Evolutionary conservation across 805 yeast species (phyloP), one percentile per base, ranked within the genome.

Genomic region (Suhomyces prunicola): DNA sequence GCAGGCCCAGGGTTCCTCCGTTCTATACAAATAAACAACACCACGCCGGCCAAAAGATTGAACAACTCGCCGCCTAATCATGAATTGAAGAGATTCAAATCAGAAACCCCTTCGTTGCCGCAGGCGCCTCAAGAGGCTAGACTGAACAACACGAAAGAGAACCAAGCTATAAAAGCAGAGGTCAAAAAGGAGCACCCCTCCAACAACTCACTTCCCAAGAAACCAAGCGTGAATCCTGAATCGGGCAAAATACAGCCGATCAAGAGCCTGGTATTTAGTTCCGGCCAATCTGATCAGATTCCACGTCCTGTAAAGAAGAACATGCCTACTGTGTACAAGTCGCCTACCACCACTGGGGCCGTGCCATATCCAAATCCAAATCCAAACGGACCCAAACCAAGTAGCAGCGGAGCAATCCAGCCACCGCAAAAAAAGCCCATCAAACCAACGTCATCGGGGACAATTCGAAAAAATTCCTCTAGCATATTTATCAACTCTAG

Each of bases 1-100:
- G 79, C 78, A 1, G 59, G 54, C 15, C 72, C 75, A 5, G 78
- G 78, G 4, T 76, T 76, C 44, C 60, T 74, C 42, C 58, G 50
- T 27, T 19, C 47, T 5, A 40, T 50, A 26, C 26, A 26, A 12
- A n/a, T 31, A 5, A 39, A 9, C 24, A 39, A 19, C 4, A 39
- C 24, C 17, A 17, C 9, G 41, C 19, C 41, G 12, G 12, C 41
- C n/a, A 39, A 39, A 19, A 39, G 42, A 39, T 17, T 39, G 23
- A 39, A 39, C 12, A 19, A 39, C 10, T 8, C 42, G 5, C 42
- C 22, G 1, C 24, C 13, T 1, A 39, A 39, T 17, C 42, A 17
- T 10, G 42, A 39, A 19, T 17, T 23, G 46, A 42, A 42, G 4
- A 42, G 46, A 23, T 42, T 42, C 29, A 42, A 42, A n/a, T 22